Percentiles rank a stretch among this genome's conserved stretches.
Evolutionary conservation across 768 basidiomycete genomes (phyloP).

Genomic region (Butyriboletus loyo): DNA sequence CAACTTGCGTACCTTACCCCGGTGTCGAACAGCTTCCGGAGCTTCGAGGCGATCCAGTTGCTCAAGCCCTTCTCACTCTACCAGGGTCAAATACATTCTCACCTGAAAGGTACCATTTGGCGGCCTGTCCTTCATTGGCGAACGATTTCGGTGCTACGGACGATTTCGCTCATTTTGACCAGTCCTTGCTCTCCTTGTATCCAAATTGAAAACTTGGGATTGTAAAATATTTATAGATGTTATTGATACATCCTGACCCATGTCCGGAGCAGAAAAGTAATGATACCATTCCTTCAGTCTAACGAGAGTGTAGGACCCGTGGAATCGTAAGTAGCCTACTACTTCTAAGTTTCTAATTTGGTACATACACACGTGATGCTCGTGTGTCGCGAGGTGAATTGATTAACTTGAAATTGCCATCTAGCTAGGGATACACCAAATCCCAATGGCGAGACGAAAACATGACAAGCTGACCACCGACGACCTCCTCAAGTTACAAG

Average conservation of each 20-base stretch:
- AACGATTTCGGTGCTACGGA: not conserved
- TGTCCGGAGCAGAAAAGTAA: not conserved
- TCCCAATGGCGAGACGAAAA: conserved; percentile 16
- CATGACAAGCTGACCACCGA: conserved; percentile 37
- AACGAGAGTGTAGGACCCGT: no score
- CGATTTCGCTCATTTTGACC: not conserved
- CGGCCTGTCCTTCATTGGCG: not conserved
- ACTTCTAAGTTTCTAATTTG: not conserved
- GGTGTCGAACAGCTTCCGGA: conserved; percentile 2
- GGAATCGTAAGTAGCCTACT: not conserved
- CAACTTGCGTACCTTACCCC: not conserved
- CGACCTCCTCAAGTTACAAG: conserved; percentile 46
- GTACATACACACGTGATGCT: not conserved
- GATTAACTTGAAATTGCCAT: not conserved
- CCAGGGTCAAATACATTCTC: not conserved
- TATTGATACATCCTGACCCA: not conserved
- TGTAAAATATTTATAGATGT: not conserved
- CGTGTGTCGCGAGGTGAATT: no score
- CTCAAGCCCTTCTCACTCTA: not conserved
- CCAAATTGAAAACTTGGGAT: not conserved
- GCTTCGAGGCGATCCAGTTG: not conserved
- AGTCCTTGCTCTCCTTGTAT: not conserved
- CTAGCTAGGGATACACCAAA: not conserved
- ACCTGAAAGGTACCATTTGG: not conserved
- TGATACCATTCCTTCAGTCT: not conserved